Base-by-base conservation (phyloP, 495 filamentous ascomycete species). In the Penicillium cinerascens region DNA sequence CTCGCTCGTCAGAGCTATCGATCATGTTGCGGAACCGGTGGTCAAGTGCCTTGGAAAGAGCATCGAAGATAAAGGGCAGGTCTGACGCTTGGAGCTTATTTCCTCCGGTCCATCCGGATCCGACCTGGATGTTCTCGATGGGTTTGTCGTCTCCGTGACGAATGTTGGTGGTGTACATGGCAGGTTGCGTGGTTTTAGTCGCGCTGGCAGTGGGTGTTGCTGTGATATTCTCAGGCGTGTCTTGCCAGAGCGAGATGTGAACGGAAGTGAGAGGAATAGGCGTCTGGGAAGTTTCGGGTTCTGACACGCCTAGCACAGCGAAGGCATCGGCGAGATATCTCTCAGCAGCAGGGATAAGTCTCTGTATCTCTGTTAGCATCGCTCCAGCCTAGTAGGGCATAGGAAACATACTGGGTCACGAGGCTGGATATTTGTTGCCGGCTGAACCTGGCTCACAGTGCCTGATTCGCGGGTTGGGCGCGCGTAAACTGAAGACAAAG, bases 1-100 rank as follows among this genome's bases (percentile, higher is more conserved):
- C 55, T 42, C 64, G 15, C 56, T 75, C 72, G 51, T 75, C 72
- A 20, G 63, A 66, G 25, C 67, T 68, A 54, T 72, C 52, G 22
- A 68, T n/a, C 39, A 47, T 40, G 42, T 67, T 47, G 2, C 51
- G 56, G 11, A 72, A 45, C 27, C 57, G 53, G 46, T 59, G 38
- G 39, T 52, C 50, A 21, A 73, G 20, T 7, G 42, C 21, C 7
- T 42, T 43, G 16, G 63, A 53, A 13, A 75, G 17, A 11, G 54
- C 53, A 18, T 46, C 49, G 17, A 69, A 48, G 37, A 71, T 62
- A 10, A 53, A 27, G 0, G 52, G 42, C 2, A 68, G 27, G 29
- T 74, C 60, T 0, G 63, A 41, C 8, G 55, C 50, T 6, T 52
- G 33, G 13, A 66, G 17, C 2, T 61, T 51, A 16, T 60, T 52